Evolutionary conservation across 2,329 filamentous ascomycete genomes (phyloP).

Genomic region (Aspergillus aculeatus): DNA sequence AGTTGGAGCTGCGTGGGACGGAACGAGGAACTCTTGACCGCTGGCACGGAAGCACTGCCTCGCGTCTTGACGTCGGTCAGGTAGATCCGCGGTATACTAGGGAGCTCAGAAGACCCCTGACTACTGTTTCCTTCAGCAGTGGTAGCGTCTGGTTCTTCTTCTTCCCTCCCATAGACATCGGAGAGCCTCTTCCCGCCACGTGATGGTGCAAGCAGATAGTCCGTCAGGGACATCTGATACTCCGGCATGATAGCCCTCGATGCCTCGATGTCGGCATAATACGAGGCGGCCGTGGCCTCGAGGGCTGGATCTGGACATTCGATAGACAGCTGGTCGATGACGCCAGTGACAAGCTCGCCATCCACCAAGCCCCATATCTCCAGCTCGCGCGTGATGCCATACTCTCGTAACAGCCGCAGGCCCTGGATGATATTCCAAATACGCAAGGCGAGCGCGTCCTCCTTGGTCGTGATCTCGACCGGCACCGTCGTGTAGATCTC

Average conservation of each 20-base stretch:
- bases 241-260: conserved; percentile 40
- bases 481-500: conserved; percentile 76
- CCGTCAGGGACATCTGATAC: conserved; percentile 47
- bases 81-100: conserved; percentile 56
- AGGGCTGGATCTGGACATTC: conserved; percentile 70
- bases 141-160: background rate
- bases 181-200: conserved; percentile 37
- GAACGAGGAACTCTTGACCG: conserved; percentile 57
- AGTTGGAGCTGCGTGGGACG: conserved; percentile 81
- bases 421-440: conserved; percentile 93
- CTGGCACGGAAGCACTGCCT: conserved; percentile 59
- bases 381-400: conserved; percentile 70
- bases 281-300: conserved; percentile 58
- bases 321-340: conserved; percentile 84
- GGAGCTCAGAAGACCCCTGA: conserved; percentile 21
- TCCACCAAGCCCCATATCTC: conserved; percentile 84
- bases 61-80: conserved; percentile 89
- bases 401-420: conserved; percentile 68
- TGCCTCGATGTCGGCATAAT: conserved; percentile 38
- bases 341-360: conserved; percentile 78
- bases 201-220: conserved; percentile 43
- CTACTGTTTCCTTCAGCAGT: conserved; percentile 11
- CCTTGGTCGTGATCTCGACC: conserved; percentile 69
- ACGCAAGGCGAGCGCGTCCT: conserved; percentile 77
- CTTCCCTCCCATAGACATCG: conserved; percentile 27